Percentiles rank a stretch among this genome's conserved stretches.
Evolutionary conservation across 2,329 filamentous ascomycete genomes (phyloP).

Genomic region (Epichloe gansuensis): DNA sequence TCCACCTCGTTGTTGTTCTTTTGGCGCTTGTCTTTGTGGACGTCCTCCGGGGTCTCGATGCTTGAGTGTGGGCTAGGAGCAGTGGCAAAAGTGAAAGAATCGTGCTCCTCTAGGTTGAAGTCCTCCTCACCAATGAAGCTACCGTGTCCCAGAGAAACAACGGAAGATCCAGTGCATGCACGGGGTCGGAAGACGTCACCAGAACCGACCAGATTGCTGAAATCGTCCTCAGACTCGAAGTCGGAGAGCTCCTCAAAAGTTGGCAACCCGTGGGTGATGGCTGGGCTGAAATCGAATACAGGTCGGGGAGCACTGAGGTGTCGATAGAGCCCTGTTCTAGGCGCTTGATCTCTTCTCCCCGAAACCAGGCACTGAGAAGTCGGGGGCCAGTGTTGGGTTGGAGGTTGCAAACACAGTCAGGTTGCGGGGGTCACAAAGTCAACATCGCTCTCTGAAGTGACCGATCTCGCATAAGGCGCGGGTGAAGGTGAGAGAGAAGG

Average conservation of each 20-base stretch:
- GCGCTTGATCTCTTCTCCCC: constrained; percentile 46
- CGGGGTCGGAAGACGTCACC: constrained; percentile 58
- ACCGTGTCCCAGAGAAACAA: constrained; percentile 59
- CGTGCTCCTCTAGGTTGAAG: constrained; percentile 61
- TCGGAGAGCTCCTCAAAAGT: constrained; percentile 80
- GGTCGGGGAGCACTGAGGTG: constrained; percentile 26
- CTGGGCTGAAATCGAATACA: constrained; percentile 40
- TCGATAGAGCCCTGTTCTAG: constrained; percentile 35
- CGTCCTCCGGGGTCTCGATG: constrained; percentile 26
- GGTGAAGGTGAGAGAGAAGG: constrained; percentile 82
- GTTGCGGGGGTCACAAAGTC: constrained; percentile 85
- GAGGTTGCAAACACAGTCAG: constrained; percentile 56
- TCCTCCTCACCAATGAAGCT: constrained; percentile 67
- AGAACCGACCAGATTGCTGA: constrained; percentile 55
- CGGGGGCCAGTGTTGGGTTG: constrained; percentile 38
- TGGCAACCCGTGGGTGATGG: constrained; percentile 48
- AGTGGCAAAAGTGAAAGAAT: constrained; percentile 46
- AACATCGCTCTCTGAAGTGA: constrained; percentile 58
- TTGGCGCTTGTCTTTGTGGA: constrained; percentile 44
- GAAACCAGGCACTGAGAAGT: constrained; percentile 56
- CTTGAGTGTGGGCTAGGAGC: constrained; percentile 46
- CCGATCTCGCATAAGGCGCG: constrained; percentile 60
- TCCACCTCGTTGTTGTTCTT: constrained; percentile 41
- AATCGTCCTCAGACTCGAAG: constrained; percentile 83
- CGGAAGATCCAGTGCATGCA: constrained; percentile 55